Base-by-base conservation (phyloP, 2,329 filamentous ascomycete genomes). In the Zasmidium citrigriseum region DNA sequence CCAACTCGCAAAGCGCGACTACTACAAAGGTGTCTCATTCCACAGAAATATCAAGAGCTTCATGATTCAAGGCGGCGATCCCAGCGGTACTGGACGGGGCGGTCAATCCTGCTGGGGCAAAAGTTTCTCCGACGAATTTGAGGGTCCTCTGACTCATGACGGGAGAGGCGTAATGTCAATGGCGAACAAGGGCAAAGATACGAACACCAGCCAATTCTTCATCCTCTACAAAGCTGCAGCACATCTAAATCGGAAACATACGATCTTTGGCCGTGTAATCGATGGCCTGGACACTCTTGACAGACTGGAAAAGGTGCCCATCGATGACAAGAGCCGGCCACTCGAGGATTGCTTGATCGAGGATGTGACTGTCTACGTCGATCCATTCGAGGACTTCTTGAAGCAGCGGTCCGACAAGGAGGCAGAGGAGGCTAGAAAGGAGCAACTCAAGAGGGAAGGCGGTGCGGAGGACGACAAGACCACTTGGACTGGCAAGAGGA, bases 141-240 rank as follows among this genome's bases (percentile, higher is more conserved):
- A 97, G 16, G 92, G 93, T 0, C 91, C 93, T 0, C 76, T 92
- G 44, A 89, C 88, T n/a, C 95, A 99, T 69, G 89, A 91, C 70
- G 78, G 82, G 0, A 82, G 93, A 24, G 95, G 95, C 12, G 84
- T 93, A 0, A 72, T 96, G 23, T 92, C 89, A 66, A 99, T 99
- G 95, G 95, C 95, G 44, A 99, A 99, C 76, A 99, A 99, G 73
- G 95, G 95, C 58, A 97, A 97, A 72, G 93, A 97, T 71, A 98
- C 93, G 21, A 99, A 99, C 76, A 95, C 90, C 9, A 91, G 86
- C 66, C 95, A 99, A 75, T 99, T 89, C 75, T 99, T 98, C 80
- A 89, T 99, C 71, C 90, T 89, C 0, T 99, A 99, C 75, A 88
- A 91, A 52, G 82, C 89, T 1, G 86, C 88, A 0, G 87, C 89